Base-by-base conservation (phyloP, 2,329 filamentous ascomycete genomes). In the Didymella arachidicola region DNA sequence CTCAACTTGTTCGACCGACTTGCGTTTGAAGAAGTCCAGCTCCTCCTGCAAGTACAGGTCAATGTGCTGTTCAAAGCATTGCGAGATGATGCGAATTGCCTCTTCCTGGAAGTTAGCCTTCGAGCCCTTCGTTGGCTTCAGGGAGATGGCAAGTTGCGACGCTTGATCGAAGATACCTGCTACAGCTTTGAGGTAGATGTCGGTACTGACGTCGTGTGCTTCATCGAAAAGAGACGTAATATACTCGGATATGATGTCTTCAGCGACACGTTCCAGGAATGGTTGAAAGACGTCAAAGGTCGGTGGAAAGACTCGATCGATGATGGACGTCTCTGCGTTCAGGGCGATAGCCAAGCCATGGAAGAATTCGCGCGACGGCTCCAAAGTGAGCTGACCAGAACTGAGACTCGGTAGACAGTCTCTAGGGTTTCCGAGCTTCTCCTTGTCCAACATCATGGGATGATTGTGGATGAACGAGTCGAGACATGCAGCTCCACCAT, bases 11-110 rank as follows among this genome's bases (percentile, higher is more conserved):
- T 84, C 81, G 60, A 94, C 89, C 14, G 91, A 92, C 62, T 89
- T 86, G 53, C 85, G 84, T 29, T 89, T 90, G 76, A 98, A 98
- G 71, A 87, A 89, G 47, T 94, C 91, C 29, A 97, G 81, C 79
- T 99, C 95, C 73, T 97, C 94, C 62, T 92, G 88, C 16, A 99
- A 82, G 74, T 98, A 99, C 1, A 96, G 80, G 73, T 97, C 93
- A n/a, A 98, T 83, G 73, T 98, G 94, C 38, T 90, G 92, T 74
- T 97, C 94, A 69, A 97, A 98, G 0, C 93, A 87, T 62, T 84
- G 85, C 16, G 88, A 80, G 14, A 93, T 83, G 49, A 92, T 83
- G 57, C 86, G 82, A 67, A 88, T 89, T 14, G 90, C 84, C 64
- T 88, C 87, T 10, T 87, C 83, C 43, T 84, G 77, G 46, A 90